Base-by-base conservation (phyloP, 1,139 yeast species). In the Geotrichum candidum region DNA sequence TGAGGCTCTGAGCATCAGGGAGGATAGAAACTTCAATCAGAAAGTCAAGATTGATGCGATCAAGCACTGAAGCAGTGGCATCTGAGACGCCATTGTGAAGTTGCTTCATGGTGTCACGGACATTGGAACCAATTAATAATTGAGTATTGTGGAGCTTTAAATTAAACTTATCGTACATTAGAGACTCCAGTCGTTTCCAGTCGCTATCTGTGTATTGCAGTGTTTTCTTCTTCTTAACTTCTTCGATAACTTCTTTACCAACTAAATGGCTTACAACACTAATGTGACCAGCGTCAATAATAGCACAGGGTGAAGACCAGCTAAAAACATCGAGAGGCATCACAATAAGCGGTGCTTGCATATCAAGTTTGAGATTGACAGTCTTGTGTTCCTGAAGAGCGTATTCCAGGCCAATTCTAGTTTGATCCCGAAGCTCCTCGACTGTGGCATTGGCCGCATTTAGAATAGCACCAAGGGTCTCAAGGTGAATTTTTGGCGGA, bases 371-470 rank as follows among this genome's bases (percentile, higher is more conserved):
- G 31, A 92, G 83, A 70, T 90, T 87, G 59, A 92, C 77, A 0
- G 98, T 92, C 72, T 92, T 91, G 75, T 94, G 99, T 69, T 94
- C 97, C 65, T 91, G 96, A 66, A 95, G 79, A 0, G 97, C 96
- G 68, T 95, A 91, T 72, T 92, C 96, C 46, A 95, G 80, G 0
- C 99, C 98, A 65, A 95, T 82, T 70, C 98, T 80, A 0, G 99
- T 94, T 72, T 91, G 97, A 35, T 87, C 81, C 0, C 96, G 86
- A 65, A 95, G 78, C 1, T 96, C 97, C 72, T 91, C 97, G 63
- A 95, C 88, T 0, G 97, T 91, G 0, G 94, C 91, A 66, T 92
- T 97, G 0, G 99, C 99, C 0, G 97, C 98, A 73, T 86, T 88
- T 85, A 95, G 85, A 35, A 95, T 84, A 5, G 96, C 96, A 38